phyloP scores from a whole-genome alignment of 2,329 filamentous ascomycete species.

The Curvularia lunata region DNA sequence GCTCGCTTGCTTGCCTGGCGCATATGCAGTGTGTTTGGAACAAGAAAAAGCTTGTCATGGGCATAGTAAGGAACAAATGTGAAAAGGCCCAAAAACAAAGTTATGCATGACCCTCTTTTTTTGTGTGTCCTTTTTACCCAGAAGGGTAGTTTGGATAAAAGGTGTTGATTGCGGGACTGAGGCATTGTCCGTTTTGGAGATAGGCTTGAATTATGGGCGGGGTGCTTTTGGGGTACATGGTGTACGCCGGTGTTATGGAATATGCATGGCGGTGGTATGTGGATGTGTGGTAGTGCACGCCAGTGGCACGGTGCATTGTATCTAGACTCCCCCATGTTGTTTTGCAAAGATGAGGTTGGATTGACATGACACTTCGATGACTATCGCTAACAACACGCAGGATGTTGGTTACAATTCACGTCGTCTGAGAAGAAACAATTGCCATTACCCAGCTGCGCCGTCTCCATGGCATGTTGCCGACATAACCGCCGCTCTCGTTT shows the following conservation, averaged over 20 bases:
- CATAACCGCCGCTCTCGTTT: neutral
- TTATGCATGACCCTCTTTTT: neutral
- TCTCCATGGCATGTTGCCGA: neutral
- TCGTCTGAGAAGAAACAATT: neutral
- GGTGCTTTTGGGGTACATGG: neutral
- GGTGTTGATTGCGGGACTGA: neutral
- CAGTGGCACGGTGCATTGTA: neutral
- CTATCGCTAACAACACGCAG: neutral
- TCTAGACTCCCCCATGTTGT: neutral
- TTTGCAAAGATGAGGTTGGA: neutral
- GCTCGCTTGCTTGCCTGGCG: neutral
- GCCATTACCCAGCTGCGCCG: neutral
- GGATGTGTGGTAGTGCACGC: neutral
- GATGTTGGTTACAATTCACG: neutral
- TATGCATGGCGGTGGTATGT: neutral
- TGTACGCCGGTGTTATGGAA: neutral
- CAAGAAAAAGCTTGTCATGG: neutral
- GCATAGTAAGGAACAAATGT: no score
- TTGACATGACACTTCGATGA: neutral
- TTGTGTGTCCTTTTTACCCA: neutral
- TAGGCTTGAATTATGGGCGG: neutral
- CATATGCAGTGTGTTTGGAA: neutral
- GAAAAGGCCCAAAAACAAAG: neutral
- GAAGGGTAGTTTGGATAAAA: neutral
- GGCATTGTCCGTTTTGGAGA: conserved; percentile 1